These are phyloP conservation scores for Flammula alnicola DNA, from an alignment of 1,284 basidiomycete genomes.

Conservation along the genomic window DNA sequence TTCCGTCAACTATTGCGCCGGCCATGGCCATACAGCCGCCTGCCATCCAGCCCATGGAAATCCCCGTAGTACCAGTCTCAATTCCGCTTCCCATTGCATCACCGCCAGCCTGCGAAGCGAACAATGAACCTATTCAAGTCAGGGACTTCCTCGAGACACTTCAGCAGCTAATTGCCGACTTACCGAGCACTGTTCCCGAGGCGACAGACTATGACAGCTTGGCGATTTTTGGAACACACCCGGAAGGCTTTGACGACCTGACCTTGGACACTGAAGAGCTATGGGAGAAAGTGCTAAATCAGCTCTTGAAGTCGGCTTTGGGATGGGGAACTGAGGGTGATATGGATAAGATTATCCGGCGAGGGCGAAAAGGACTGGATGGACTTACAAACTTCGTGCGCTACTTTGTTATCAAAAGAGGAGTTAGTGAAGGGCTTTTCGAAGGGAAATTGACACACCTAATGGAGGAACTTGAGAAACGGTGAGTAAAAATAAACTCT, in stretches of 20 bases:
- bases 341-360: slow-evolving; percentile 13
- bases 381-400: slow-evolving; percentile 22
- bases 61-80: not conserved
- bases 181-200: not conserved
- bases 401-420: slow-evolving; percentile 23
- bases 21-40: too few relatives aligned
- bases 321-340: slow-evolving; percentile 26
- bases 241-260: slow-evolving; percentile 2
- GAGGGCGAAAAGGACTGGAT: slow-evolving; percentile 23
- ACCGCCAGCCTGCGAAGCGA: not conserved
- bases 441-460: slow-evolving; percentile 25
- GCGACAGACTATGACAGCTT: not conserved
- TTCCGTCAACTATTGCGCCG: not conserved
- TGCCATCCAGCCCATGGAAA: not conserved
- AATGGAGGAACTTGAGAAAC: slow-evolving; percentile 13
- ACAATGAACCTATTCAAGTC: not conserved
- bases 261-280: slow-evolving; percentile 18
- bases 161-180: not conserved
- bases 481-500: slow-evolving; percentile 4
- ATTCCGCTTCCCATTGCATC: not conserved
- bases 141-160: not conserved
- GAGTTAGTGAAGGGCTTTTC: slow-evolving; percentile 22
- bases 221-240: not conserved
- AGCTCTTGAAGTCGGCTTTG: slow-evolving; percentile 20
- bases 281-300: slow-evolving; percentile 28